Evolutionary conservation across 352 stramenopile genomes (phyloP).

Genomic region (Pythium oligandrum): DNA sequence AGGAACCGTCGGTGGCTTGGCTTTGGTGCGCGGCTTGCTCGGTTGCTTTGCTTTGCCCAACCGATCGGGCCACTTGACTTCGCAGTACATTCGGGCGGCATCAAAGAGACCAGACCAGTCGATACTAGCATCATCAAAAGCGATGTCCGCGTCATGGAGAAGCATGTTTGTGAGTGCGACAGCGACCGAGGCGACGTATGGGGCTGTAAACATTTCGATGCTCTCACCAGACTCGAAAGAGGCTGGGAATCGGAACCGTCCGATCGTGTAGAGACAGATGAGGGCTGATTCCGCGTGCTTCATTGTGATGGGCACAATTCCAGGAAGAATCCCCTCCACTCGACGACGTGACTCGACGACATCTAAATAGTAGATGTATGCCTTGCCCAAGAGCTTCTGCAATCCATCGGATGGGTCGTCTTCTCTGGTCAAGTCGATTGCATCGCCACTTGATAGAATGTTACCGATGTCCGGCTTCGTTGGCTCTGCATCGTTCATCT

Average conservation of each 20-base stretch:
- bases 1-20: no score
- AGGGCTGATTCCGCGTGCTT: constrained; percentile 34
- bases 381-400: constrained; percentile 56
- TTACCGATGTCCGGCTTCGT: not conserved
- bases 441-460: not conserved
- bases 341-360: constrained; percentile 32
- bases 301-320: constrained; percentile 11
- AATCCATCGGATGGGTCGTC: constrained; percentile 11
- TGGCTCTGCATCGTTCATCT: constrained; percentile 1
- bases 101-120: constrained; percentile 36
- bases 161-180: constrained; percentile 9
- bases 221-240: constrained; percentile 8
- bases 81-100: constrained; percentile 42
- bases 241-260: not conserved
- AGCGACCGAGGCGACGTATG: not conserved
- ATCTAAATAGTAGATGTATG: constrained; percentile 59
- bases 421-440: constrained; percentile 5
- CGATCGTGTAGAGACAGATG: constrained; percentile 29
- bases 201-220: constrained; percentile 1
- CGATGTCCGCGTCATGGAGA: constrained; percentile 13
- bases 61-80: constrained; percentile 63
- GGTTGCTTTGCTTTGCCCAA: no score
- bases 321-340: constrained; percentile 20
- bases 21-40: no score
- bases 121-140: not conserved